Conservation (phyloP, 1,139 yeast species). For the Saccharomycopsis hybrid region DNA sequence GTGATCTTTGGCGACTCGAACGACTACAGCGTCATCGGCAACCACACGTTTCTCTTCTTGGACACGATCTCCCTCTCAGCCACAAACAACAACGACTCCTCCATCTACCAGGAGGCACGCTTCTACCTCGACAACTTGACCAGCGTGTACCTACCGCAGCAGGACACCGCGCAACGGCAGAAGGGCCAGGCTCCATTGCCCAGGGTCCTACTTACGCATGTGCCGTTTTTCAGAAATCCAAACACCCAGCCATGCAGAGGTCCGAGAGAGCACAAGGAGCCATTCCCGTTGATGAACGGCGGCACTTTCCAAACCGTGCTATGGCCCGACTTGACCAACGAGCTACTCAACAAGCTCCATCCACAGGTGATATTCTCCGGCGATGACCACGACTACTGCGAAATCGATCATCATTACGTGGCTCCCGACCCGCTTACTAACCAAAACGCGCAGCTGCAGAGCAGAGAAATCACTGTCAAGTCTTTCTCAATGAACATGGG, state of each 20-base stretch:
- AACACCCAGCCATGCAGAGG: slow-evolving; percentile 57
- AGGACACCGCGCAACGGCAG: slow-evolving; percentile 2
- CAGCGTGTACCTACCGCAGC: slow-evolving; percentile 8
- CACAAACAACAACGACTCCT: slow-evolving; percentile 20
- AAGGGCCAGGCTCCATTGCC: slow-evolving; percentile 37
- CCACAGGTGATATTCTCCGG: slow-evolving; percentile 80
- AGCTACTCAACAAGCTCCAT: slow-evolving; percentile 46
- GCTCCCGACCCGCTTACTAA: slow-evolving; percentile 8
- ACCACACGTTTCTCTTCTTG: slow-evolving; percentile 43
- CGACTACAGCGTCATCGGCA: slow-evolving; percentile 55
- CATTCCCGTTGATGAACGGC: slow-evolving; percentile 67
- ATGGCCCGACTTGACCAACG: slow-evolving; percentile 49
- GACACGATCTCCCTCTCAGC: slow-evolving; percentile 76
- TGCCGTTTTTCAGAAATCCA: slow-evolving; percentile 63
- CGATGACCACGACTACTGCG: slow-evolving; percentile 96
- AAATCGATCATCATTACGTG: slow-evolving; percentile 51
- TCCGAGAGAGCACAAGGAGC: slow-evolving; percentile 52
- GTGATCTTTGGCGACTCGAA: slow-evolving; percentile 68
- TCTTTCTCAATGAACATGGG: slow-evolving; percentile 94
- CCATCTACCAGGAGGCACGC: slow-evolving; percentile 14
- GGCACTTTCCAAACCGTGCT: slow-evolving; percentile 78
- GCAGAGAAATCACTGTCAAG: slow-evolving; percentile 71
- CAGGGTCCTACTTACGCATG: slow-evolving; percentile 68
- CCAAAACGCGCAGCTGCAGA: background rate
- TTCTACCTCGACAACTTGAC: slow-evolving; percentile 11